A percentile compares a stretch with the other conserved stretches of the same genome.
Evolutionary conservation across 164 flowering plant species (phyloP).

Genomic region (Santalum album): DNA sequence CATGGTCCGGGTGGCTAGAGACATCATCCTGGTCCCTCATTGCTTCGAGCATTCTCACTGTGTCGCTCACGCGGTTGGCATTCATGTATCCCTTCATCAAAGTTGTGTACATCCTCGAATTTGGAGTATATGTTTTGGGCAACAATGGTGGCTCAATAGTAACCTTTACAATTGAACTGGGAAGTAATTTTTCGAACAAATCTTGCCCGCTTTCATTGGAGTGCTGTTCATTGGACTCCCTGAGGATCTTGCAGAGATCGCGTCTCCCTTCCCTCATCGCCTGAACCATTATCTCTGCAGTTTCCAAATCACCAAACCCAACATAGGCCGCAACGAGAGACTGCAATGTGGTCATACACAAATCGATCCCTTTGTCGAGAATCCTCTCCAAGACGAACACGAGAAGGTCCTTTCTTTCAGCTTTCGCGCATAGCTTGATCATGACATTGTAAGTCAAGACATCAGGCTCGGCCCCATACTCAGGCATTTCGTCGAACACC

Average conservation of each 20-base stretch:
- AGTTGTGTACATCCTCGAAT: slow-evolving; percentile 83
- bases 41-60: slow-evolving; percentile 76
- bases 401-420: slow-evolving; percentile 61
- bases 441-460: slow-evolving; percentile 71
- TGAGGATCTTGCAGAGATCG: slow-evolving; percentile 61
- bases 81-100: slow-evolving; percentile 97
- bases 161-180: slow-evolving; percentile 23
- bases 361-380: slow-evolving; percentile 31
- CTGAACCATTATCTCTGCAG: slow-evolving; percentile 75
- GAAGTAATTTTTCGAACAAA: slow-evolving; percentile 58
- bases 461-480: slow-evolving; percentile 61
- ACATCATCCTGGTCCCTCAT: slow-evolving; percentile 67
- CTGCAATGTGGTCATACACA: slow-evolving; percentile 67
- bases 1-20: slow-evolving; percentile 77
- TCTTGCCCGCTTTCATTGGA: slow-evolving; percentile 16
- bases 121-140: slow-evolving; percentile 42
- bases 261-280: slow-evolving; percentile 81
- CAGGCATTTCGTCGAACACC: slow-evolving; percentile 75
- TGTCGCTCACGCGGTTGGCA: slow-evolving; percentile 57
- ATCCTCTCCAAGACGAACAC: slow-evolving; percentile 67
- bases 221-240: slow-evolving; percentile 27
- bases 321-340: slow-evolving; percentile 93
- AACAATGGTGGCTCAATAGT: slow-evolving; percentile 49
- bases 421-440: slow-evolving; percentile 84
- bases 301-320: slow-evolving; percentile 75